Evolutionary conservation across 192 early-diverging fungal species (phyloP).

Genomic region (Kickxella alabastrina): DNA sequence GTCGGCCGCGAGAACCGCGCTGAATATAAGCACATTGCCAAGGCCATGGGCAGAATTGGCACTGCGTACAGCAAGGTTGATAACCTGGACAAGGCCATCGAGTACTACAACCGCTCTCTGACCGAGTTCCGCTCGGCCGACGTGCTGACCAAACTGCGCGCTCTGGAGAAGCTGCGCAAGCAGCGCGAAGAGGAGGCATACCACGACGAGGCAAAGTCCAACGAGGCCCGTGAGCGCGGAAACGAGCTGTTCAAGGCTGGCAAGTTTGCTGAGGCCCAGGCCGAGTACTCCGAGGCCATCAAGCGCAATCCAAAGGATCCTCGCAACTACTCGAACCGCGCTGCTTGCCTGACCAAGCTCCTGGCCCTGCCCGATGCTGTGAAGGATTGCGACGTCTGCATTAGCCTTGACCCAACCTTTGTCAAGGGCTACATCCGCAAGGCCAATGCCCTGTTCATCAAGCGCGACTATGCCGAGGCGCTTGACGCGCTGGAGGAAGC

Average conservation of each 20-base stretch:
- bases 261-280: slow-evolving; percentile 81
- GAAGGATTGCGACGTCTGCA: slow-evolving; percentile 90
- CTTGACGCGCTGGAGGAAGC: slow-evolving; percentile 80
- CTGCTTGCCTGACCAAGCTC: slow-evolving; percentile 92
- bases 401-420: slow-evolving; percentile 81
- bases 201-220: slow-evolving; percentile 71
- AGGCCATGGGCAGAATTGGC: slow-evolving; percentile 88
- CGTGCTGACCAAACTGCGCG: slow-evolving; percentile 81
- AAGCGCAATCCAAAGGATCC: slow-evolving; percentile 90
- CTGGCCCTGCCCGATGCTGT: slow-evolving; percentile 90
- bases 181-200: slow-evolving; percentile 83
- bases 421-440: slow-evolving; percentile 96
- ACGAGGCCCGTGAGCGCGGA: slow-evolving; percentile 89
- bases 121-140: slow-evolving; percentile 95
- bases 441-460: slow-evolving; percentile 82
- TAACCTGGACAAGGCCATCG: slow-evolving; percentile 82
- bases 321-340: slow-evolving; percentile 92
- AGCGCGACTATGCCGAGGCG: slow-evolving; percentile 82
- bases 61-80: slow-evolving; percentile 79
- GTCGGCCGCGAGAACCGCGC: slow-evolving; percentile 83
- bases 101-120: slow-evolving; percentile 87
- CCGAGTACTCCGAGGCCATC: slow-evolving; percentile 93
- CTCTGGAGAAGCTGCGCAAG: slow-evolving; percentile 77
- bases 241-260: slow-evolving; percentile 91
- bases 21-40: slow-evolving; percentile 95